Base-by-base conservation (phyloP, 805 yeast genomes). In the Jamesozyma piceae region DNA sequence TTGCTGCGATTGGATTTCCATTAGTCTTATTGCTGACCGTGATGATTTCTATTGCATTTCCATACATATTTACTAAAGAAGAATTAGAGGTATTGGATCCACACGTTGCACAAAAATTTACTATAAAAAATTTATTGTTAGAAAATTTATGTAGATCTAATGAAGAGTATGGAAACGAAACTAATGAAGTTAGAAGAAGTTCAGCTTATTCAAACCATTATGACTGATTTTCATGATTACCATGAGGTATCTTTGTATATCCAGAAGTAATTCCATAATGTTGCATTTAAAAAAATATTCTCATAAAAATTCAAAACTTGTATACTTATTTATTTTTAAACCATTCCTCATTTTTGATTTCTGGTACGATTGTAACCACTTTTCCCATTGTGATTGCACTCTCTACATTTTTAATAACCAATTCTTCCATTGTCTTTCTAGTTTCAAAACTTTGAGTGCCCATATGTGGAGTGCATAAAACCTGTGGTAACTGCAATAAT, bases 1-100 rank as follows among this genome's bases (percentile, higher is more conserved):
- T 71, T 46, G 97, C 92, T 0, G 97, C 97, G 0, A 86, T 90
- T 27, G 97, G 95, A 2, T 90, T 92, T 56, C 97, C 98, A 0
- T 82, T 87, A 2, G 85, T 92, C 0, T 64, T 90, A 39, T 62
- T 90, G 54, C 45, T 71, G 2, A 72, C 79, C 41, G 89, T 85
- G 44, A 72, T 82, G 19, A 65, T 77, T 1, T 76, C 87, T 11
- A 71, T 77, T 55, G 51, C 72, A 5, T 78, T 94, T 65, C 84
- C 83, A 0, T 60, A 55, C 41, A 56, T 82, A 1, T 82, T 89
- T 42, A 79, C 84, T 0, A 49, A 53, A 32, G 77, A 74, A 4
- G 87, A 83, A 42, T 63, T 90, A 44, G 60, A 63, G 2, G 49
- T 74, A 2, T 65, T 92, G 27, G 97, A 90, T 60, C 77, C 77